A percentile compares a stretch with the other conserved stretches of the same genome.
Evolutionary conservation across 768 basidiomycete genomes (phyloP).

Genomic region (Xerocomellus dryophilus): DNA sequence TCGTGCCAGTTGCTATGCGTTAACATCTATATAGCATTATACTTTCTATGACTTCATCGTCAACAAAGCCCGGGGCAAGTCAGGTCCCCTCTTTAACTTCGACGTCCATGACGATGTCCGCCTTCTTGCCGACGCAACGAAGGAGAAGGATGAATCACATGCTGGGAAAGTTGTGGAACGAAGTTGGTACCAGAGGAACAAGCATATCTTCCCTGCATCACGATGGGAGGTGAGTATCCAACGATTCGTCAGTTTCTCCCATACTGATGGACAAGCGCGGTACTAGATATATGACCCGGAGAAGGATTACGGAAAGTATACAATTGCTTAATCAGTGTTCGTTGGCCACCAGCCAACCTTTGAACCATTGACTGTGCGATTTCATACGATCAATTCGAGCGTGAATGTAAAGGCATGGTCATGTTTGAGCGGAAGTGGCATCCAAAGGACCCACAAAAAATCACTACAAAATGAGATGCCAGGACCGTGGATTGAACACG

Average conservation of each 20-base stretch:
- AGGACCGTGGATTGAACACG: conserved; percentile 56
- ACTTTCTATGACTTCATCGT: conserved; percentile 99
- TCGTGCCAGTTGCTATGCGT: not conserved
- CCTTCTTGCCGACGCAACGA: conserved; percentile 87
- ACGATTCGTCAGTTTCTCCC: not conserved
- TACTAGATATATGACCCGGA: conserved; percentile 86
- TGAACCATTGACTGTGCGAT: not conserved
- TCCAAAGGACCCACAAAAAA: not conserved
- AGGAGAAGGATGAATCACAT: conserved; percentile 98
- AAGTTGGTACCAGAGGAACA: conserved; percentile 92
- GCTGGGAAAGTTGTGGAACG: conserved; percentile 98
- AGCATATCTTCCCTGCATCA: conserved; percentile 96
- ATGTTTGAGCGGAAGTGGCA: not conserved
- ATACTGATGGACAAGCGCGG: not conserved
- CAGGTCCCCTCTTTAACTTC: conserved; percentile 96
- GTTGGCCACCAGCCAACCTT: not conserved
- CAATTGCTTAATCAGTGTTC: conserved; percentile 48
- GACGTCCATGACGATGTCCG: conserved; percentile 99
- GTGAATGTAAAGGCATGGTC: not conserved
- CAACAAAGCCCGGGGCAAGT: conserved; percentile 98
- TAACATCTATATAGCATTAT: conserved; percentile 64
- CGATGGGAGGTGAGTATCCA: conserved; percentile 78
- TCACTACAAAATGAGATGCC: conserved; percentile 32
- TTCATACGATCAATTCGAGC: not conserved
- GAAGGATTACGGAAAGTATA: conserved; percentile 91